Percentiles rank a stretch among this genome's conserved stretches.
Conservation (phyloP, 2,329 filamentous ascomycete genomes). For the Elsinoe fawcettii region DNA sequence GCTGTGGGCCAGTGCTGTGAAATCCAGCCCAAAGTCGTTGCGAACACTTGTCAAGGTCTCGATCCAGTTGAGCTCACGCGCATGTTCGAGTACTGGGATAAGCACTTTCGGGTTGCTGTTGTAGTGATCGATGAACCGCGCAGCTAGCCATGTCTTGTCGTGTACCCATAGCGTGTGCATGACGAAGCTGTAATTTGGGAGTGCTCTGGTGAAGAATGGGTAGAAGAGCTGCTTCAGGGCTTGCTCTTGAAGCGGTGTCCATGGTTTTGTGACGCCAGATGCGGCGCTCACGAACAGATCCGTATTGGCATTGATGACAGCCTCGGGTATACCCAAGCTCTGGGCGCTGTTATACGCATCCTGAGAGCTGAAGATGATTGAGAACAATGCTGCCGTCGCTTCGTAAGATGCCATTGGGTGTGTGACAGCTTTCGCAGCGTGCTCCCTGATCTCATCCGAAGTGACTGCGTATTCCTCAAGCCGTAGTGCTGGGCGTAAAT, state of each 20-base stretch:
- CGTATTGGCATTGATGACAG: slow-evolving; percentile 62
- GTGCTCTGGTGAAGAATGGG: slow-evolving; percentile 71
- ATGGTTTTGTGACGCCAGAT: slow-evolving; percentile 68
- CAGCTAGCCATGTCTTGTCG: slow-evolving; percentile 77
- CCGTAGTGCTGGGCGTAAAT: slow-evolving; percentile 69
- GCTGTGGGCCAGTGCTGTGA: slow-evolving; percentile 77
- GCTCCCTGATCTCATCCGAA: slow-evolving; percentile 51
- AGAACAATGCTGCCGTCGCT: slow-evolving; percentile 63
- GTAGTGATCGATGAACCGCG: slow-evolving; percentile 70
- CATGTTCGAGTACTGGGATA: slow-evolving; percentile 67
- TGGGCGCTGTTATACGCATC: slow-evolving; percentile 50
- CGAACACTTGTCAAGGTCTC: slow-evolving; percentile 69
- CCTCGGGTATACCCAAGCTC: slow-evolving; percentile 50
- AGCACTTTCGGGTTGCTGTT: slow-evolving; percentile 61
- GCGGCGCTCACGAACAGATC: slow-evolving; percentile 73
- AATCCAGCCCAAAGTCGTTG: slow-evolving; percentile 79
- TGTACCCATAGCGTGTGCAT: slow-evolving; percentile 87
- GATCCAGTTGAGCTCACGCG: slow-evolving; percentile 74
- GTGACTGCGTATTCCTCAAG: slow-evolving; percentile 54
- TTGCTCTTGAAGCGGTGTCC: slow-evolving; percentile 66
- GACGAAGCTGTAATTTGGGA: slow-evolving; percentile 76
- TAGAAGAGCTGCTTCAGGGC: slow-evolving; percentile 71
- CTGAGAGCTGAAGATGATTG: slow-evolving; percentile 52
- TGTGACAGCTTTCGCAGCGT: slow-evolving; percentile 61
- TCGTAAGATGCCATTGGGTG: slow-evolving; percentile 85